A percentile compares a stretch with the other conserved stretches of the same genome.
Conservation (phyloP, 257 asterid species). For the Lithospermum erythrorhizon region DNA sequence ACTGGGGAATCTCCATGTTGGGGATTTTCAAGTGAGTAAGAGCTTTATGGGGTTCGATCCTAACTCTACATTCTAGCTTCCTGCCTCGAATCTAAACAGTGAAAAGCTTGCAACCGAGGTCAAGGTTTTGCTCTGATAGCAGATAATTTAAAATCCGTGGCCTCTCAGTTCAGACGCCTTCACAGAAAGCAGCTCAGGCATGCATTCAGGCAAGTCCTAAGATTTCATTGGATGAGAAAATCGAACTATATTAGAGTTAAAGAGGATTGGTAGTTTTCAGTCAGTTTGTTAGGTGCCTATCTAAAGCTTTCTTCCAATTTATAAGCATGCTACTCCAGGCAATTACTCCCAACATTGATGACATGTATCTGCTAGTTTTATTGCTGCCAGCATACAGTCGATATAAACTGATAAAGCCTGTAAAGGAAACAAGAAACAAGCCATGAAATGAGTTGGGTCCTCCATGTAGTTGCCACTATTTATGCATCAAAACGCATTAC, state of each 20-base stretch:
- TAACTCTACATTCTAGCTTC: slow-evolving; percentile 15
- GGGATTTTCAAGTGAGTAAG: slow-evolving; percentile 8
- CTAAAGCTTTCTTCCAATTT: no score
- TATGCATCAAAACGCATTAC: slow-evolving; percentile 42
- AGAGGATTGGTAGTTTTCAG: no score
- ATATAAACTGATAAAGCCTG: slow-evolving; percentile 30
- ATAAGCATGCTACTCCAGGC: no score
- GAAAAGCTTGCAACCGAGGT: slow-evolving; percentile 18
- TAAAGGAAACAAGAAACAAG: slow-evolving; percentile 28
- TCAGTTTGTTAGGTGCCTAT: no score
- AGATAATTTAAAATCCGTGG: slow-evolving; percentile 21
- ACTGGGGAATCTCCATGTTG: slow-evolving; percentile 38
- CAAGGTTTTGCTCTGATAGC: slow-evolving; percentile 22
- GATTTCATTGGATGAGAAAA: no score
- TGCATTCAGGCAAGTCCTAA: slow-evolving; percentile 19
- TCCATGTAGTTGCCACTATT: slow-evolving; percentile 31
- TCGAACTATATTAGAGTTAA: no score
- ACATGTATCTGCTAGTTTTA: no score
- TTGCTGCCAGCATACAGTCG: no score
- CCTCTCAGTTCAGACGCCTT: slow-evolving; percentile 26
- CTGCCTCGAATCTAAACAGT: slow-evolving; percentile 27
- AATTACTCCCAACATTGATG: no score
- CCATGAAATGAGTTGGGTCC: slow-evolving; percentile 15
- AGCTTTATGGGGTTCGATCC: slow-evolving; percentile 27
- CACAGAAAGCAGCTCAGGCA: slow-evolving; percentile 24